Evolutionary conservation across 2,329 filamentous ascomycete genomes (phyloP), one percentile per base, ranked within the genome.

Genomic region (Neurospora crassa): DNA sequence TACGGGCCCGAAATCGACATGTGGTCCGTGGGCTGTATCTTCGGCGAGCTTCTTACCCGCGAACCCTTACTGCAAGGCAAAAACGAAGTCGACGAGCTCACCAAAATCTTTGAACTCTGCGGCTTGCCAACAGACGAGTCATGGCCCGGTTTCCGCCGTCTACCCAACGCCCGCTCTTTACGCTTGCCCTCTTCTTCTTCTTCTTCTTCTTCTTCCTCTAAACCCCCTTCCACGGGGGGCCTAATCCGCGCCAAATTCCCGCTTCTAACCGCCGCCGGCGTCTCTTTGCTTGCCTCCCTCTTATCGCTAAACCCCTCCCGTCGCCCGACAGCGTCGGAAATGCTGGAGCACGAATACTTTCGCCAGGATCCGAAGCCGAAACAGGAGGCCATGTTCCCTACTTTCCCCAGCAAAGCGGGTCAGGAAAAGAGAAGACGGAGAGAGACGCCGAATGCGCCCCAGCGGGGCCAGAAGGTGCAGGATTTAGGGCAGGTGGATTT

Each of bases 1-100:
- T 99, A 99, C 82, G 90, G 87, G 72, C 83, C 86, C 0, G 88
- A 92, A 73, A 86, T 98, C 76, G 96, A 98, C 82, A 92, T 98
- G 87, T 99, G 96, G 96, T 96, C 92, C 81, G 84, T 98, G 3
- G 96, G 96, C 14, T 98, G 96, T 82, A 94, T 99, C 78, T 97
- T 99, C 78, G 95, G 91, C 73, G 96, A 99, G 83, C 87, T 99
- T 3, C 85, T 98, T 24, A 90, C 89, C 43, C 91, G 93, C 74
- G 90, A 94, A 74, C 93, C 95, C 0, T 80, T 98, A 1, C 84
- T 99, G 0, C 93, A 93, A 77, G 95, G 94, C 68, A 91, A 90
- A 78, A 97, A 97, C 81, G 96, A 99, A 82, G 94, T 97, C 71
- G 93, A 97, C 78, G 90, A 97, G 79, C 85, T 98, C 14, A 89